phyloP scores from a whole-genome alignment of 768 basidiomycete genomes.

The Leccinum pellstonianum region DNA sequence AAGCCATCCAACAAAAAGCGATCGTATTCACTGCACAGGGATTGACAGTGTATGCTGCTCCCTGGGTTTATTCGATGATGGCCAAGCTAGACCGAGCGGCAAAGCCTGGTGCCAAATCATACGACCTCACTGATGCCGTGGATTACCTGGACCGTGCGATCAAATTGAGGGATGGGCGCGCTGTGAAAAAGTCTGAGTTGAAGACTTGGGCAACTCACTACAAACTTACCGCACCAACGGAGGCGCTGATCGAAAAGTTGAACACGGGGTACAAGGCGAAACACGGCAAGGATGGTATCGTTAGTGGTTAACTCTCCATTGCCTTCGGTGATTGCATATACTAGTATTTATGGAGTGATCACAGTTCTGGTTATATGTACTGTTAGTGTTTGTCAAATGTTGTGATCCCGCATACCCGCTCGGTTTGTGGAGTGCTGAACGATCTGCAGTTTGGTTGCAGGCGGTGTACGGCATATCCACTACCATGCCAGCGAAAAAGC shows the following conservation, averaged over 20 bases:
- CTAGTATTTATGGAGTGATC: background rate
- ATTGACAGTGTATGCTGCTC: slow-evolving; percentile 13
- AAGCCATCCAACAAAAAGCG: slow-evolving; percentile 5
- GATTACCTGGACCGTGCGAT: slow-evolving; percentile 6
- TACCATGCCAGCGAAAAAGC: no score
- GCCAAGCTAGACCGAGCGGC: slow-evolving; percentile 9
- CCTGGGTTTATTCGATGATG: slow-evolving; percentile 12
- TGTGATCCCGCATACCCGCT: background rate
- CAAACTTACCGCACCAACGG: background rate
- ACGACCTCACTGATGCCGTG: slow-evolving; percentile 9
- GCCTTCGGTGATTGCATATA: background rate
- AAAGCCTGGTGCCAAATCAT: slow-evolving; percentile 8
- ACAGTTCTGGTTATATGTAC: background rate
- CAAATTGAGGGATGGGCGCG: background rate
- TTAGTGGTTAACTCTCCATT: background rate
- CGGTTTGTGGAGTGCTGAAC: background rate
- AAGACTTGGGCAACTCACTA: slow-evolving; percentile 1
- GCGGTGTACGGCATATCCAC: no score
- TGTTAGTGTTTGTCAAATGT: background rate
- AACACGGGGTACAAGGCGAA: slow-evolving; percentile 1
- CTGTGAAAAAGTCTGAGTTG: slow-evolving; percentile 10
- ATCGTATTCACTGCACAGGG: slow-evolving; percentile 6
- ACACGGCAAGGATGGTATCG: background rate
- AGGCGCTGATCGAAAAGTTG: background rate
- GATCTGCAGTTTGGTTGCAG: no score